Evolutionary conservation across 306 rosid genomes (phyloP).

Genomic region (Prunus armeniaca): DNA sequence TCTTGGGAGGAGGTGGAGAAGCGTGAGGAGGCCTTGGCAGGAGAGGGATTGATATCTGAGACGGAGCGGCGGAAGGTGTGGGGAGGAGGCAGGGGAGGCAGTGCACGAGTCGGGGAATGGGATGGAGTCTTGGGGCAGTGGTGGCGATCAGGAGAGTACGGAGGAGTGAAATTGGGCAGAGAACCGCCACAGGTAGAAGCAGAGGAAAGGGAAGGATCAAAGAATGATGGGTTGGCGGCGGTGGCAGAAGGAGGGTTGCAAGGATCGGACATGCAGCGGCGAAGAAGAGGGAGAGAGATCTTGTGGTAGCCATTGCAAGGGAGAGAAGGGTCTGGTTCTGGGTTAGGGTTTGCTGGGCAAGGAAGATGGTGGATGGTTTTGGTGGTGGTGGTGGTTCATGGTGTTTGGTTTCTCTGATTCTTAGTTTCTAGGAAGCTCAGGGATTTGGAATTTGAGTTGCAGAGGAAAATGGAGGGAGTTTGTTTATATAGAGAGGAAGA

Average conservation of each 20-base stretch:
- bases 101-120: slow-evolving; percentile 1
- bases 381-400: neutral
- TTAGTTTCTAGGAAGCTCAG: neutral
- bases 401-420: neutral
- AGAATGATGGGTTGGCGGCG: neutral
- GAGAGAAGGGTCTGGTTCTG: slow-evolving; percentile 23
- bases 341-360: slow-evolving; percentile 10
- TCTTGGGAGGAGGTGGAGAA: slow-evolving; percentile 20
- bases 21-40: slow-evolving; percentile 13
- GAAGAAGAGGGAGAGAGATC: slow-evolving; percentile 12
- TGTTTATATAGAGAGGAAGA: neutral
- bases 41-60: slow-evolving; percentile 28
- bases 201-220: neutral
- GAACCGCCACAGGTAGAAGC: neutral
- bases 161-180: neutral
- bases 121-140: neutral
- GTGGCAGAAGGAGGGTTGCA: slow-evolving; percentile 12
- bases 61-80: slow-evolving; percentile 15
- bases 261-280: slow-evolving; percentile 30
- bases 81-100: neutral
- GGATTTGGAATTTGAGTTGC: neutral
- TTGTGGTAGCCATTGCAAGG: slow-evolving; percentile 6
- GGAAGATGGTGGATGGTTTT: neutral
- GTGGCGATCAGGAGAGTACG: neutral
- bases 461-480: neutral